Conservation (phyloP, 495 filamentous ascomycete genomes). For the Aspergillus homomorphus region DNA sequence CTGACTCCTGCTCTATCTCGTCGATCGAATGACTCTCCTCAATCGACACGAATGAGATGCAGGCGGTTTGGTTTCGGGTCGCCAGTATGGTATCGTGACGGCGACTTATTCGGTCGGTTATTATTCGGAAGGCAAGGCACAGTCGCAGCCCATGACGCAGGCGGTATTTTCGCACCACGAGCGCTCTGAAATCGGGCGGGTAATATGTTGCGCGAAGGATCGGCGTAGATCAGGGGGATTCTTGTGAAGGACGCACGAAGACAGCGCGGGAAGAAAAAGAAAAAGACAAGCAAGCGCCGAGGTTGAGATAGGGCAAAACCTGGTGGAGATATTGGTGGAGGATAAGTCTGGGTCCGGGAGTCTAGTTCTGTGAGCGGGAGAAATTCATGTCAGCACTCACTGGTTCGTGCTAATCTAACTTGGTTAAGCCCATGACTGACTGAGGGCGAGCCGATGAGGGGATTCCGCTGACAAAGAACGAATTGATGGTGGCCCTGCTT, state of each 20-base stretch:
- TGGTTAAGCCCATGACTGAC: too few species aligned
- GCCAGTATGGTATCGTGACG: slow-evolving; percentile 11
- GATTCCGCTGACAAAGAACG: neutral
- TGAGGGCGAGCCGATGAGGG: neutral
- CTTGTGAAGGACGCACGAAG: neutral
- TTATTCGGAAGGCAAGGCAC: slow-evolving; percentile 18
- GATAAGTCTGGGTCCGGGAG: slow-evolving; percentile 5
- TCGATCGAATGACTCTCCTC: slow-evolving; percentile 1
- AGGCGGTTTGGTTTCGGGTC: neutral
- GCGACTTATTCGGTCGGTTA: neutral
- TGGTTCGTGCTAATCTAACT: neutral
- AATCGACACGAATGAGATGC: neutral
- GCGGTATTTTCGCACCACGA: slow-evolving; percentile 11
- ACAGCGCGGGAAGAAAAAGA: slow-evolving; percentile 1
- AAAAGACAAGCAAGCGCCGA: slow-evolving; percentile 8
- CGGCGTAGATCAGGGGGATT: neutral
- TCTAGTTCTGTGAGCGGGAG: neutral
- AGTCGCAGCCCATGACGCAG: slow-evolving; percentile 25
- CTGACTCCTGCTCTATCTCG: neutral
- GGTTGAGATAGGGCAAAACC: slow-evolving; percentile 16
- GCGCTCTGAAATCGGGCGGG: neutral
- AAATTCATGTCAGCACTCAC: neutral
- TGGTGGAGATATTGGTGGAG: slow-evolving; percentile 20
- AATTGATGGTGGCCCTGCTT: too few species aligned
- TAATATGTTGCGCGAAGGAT: neutral